phyloP scores from a whole-genome alignment of 148 eudicot genomes.

The Bassia scoparia region DNA sequence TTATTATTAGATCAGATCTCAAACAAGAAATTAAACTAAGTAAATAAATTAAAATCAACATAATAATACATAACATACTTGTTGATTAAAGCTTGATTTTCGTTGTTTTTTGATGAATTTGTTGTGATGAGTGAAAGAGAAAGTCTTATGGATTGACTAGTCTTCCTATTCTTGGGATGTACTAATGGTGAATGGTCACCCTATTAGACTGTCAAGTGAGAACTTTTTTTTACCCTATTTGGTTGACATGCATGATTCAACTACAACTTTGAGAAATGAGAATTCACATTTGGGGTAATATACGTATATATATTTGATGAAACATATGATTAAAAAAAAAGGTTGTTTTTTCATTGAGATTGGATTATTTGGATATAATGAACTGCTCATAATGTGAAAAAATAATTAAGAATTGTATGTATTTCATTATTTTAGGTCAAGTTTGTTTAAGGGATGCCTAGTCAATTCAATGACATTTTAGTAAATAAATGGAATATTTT shows the following conservation, averaged over 20 bases:
- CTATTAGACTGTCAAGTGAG: conserved; percentile 7
- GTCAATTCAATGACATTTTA: too few relatives aligned
- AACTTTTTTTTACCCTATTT: background rate
- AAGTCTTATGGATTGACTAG: conserved; percentile 23
- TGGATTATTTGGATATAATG: too few relatives aligned
- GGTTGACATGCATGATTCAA: background rate
- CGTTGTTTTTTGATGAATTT: conserved; percentile 16
- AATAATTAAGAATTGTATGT: too few relatives aligned
- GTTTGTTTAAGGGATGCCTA: too few relatives aligned
- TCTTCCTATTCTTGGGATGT: conserved; percentile 18
- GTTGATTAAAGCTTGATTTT: conserved; percentile 19
- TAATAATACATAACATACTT: conserved; percentile 7
- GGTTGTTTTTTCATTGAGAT: too few relatives aligned
- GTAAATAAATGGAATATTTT: too few relatives aligned
- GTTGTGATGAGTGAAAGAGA: background rate
- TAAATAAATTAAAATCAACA: background rate
- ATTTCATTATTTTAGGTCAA: too few relatives aligned
- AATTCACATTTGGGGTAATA: background rate
- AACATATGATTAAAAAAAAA: too few relatives aligned
- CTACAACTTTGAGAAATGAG: too few relatives aligned
- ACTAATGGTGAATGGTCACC: background rate
- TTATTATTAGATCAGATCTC: conserved; percentile 25
- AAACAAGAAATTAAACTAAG: background rate
- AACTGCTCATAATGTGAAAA: too few relatives aligned
- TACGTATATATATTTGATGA: too few relatives aligned